Conservation (phyloP, 1,284 basidiomycete genomes). For the Irpex rosettiformis region DNA sequence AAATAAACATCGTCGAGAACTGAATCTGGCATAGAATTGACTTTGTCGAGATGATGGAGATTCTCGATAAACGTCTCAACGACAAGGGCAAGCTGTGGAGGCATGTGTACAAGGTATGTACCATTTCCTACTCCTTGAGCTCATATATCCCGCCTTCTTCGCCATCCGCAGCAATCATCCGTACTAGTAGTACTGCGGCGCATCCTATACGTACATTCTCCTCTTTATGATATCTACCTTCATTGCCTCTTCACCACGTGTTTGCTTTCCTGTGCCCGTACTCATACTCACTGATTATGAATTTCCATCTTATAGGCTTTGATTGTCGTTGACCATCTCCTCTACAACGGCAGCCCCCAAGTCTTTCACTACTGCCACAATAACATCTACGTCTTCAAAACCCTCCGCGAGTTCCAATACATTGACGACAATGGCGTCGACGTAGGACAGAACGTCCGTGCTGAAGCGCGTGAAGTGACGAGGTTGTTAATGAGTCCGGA, state of each 20-base stretch:
- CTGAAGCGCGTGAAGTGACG: conserved; percentile 97
- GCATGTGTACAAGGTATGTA: conserved; percentile 92
- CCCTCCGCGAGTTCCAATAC: conserved; percentile 96
- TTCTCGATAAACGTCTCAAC: conserved; percentile 96
- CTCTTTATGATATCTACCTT: neutral
- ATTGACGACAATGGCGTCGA: conserved; percentile 93
- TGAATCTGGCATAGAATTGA: conserved; percentile 59
- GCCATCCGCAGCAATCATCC: neutral
- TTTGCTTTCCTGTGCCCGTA: no score
- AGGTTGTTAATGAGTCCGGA: conserved; percentile 86
- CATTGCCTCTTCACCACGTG: no score
- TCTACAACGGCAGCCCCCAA: conserved; percentile 95
- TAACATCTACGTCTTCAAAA: conserved; percentile 97
- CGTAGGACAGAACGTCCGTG: conserved; percentile 94
- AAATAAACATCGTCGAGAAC: neutral
- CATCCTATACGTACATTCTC: neutral
- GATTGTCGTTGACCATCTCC: conserved; percentile 90
- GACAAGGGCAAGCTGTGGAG: conserved; percentile 99
- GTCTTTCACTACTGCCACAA: conserved; percentile 96
- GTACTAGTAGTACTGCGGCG: neutral
- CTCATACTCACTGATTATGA: no score
- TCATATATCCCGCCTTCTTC: neutral
- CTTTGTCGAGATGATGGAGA: conserved; percentile 99
- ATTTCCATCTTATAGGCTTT: no score
- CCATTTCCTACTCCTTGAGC: neutral